Evolutionary conservation across 2,329 filamentous ascomycete species (phyloP).

Genomic region (Colletotrichum sidae): DNA sequence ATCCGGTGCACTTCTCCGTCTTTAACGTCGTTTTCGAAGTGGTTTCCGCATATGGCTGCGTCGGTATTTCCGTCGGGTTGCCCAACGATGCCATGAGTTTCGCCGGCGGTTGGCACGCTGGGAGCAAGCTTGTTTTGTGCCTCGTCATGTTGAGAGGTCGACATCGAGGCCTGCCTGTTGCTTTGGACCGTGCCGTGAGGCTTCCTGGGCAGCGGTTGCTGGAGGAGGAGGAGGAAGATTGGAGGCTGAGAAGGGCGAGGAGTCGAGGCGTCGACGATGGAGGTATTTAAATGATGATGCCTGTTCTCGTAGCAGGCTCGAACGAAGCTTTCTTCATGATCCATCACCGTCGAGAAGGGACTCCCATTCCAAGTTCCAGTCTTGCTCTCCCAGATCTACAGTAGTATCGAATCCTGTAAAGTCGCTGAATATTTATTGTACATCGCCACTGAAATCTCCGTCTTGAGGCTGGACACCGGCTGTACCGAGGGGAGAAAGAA

Average conservation of each 20-base stretch:
- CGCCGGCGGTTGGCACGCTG: conserved; percentile 62
- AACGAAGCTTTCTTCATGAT: too few species aligned
- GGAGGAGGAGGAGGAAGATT: conserved; percentile 46
- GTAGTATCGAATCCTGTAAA: too few species aligned
- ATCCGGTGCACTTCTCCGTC: conserved; percentile 65
- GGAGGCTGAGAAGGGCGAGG: conserved; percentile 22
- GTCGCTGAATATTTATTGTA: too few species aligned
- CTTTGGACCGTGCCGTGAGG: conserved; percentile 64
- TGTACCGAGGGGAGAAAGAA: too few species aligned
- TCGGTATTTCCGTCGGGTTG: conserved; percentile 70
- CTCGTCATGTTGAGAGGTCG: conserved; percentile 68
- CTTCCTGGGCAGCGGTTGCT: conserved; percentile 51
- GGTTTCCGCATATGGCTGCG: conserved; percentile 68
- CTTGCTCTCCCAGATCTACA: too few species aligned
- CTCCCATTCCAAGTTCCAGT: too few species aligned
- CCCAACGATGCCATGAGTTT: conserved; percentile 67
- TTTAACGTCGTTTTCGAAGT: conserved; percentile 72
- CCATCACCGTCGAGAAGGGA: too few species aligned
- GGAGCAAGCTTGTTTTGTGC: conserved; percentile 69
- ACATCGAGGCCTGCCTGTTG: conserved; percentile 67
- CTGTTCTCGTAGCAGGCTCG: too few species aligned
- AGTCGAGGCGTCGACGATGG: not conserved
- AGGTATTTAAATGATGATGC: not conserved
- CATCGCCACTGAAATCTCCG: too few species aligned
- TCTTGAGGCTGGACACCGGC: too few species aligned